Base-by-base conservation (phyloP, 352 stramenopile genomes). In the Saprolegnia parasitica region DNA sequence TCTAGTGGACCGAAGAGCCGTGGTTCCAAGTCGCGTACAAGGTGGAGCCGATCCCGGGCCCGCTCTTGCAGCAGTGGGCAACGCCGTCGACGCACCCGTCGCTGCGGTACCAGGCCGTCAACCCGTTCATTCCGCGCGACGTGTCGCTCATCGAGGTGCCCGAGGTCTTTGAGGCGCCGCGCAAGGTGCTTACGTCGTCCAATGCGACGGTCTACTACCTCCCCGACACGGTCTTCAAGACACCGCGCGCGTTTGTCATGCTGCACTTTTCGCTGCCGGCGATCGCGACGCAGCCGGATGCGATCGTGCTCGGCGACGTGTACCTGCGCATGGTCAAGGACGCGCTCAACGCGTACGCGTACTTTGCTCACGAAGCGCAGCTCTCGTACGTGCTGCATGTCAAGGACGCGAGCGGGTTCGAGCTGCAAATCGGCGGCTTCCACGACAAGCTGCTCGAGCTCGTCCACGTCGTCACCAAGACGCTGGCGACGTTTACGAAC, bases 381-480 rank as follows among this genome's bases (percentile, higher is more conserved):
- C 75, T 90, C 40, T 86, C 77, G 71, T 92, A 90, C 71, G 86
- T 78, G 40, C 72, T 92, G 16, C 76, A 79, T 20, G 74, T 88
- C 1, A 91, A 87, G 42, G 84, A 89, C 18, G 52, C 11, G 4
- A 77, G 72, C 15, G 81, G 80, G 0, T 54, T 92, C 40, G 81
- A 91, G 70, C 72, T 92, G 26, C 70, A 89, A 39, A 86, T 87
- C 67, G 80, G 81, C n/a, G 84, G 84, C 16, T 92, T 89, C 54
- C 90, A 88, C 64, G 80, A 92, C 65, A 92, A 92, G 56, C 71
- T 91, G 21, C 67, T 77, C 18, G n/a, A 84, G 46, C 73, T 92
- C 50, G 80, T 89, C 15, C 65, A 89, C 26, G 77, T 87, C n/a
- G 81, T 92, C 29, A 67, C 85, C 50, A 50, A 78, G 3, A 78